Percentiles rank a stretch among this genome's conserved stretches.
Conservation (phyloP, 2,329 filamentous ascomycete species). For the Penicillium glabrum region DNA sequence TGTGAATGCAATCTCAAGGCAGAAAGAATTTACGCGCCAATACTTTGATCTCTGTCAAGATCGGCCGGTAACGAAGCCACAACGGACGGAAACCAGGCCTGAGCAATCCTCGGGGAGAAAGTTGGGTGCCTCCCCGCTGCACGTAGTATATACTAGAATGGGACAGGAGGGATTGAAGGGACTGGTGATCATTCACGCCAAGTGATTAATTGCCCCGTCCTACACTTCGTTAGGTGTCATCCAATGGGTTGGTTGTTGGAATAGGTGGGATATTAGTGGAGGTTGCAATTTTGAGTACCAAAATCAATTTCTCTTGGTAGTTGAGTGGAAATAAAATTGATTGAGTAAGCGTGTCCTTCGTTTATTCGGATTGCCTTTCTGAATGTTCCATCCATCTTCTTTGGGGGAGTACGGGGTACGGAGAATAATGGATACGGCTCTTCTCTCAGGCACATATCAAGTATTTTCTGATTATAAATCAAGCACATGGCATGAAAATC, state of each 20-base stretch:
- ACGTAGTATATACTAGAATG: background rate
- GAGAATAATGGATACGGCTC: no score
- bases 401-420: no score
- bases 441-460: no score
- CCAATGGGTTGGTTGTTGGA: background rate
- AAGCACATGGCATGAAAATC: background rate
- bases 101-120: background rate
- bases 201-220: background rate
- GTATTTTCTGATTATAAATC: background rate
- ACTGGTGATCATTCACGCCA: background rate
- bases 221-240: background rate
- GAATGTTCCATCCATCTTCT: no score
- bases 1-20: no score
- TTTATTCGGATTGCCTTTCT: no score
- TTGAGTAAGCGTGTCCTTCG: no score
- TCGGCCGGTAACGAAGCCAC: background rate
- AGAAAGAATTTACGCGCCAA: background rate
- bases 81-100: background rate
- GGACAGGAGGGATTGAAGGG: background rate
- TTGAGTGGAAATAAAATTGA: no score
- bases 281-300: background rate
- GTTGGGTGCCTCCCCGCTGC: background rate
- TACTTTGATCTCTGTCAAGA: background rate
- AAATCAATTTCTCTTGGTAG: background rate
- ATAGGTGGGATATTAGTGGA: background rate